These are phyloP conservation scores for Nicotiana noctiflora DNA, from an alignment of 257 asterid species.

Conservation along the genomic window DNA sequence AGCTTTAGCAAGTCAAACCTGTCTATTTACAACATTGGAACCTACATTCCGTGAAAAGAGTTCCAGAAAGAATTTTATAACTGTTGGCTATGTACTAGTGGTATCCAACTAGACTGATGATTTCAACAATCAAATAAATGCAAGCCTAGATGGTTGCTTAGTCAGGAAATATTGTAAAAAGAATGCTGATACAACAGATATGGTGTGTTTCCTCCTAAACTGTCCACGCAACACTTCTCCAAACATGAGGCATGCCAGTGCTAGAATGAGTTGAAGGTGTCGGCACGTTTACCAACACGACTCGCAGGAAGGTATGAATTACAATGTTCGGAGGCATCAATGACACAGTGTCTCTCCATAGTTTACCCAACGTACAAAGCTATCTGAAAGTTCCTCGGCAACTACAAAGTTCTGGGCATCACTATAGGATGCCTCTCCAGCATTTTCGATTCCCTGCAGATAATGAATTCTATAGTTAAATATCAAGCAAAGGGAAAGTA, in stretches of 20 bases:
- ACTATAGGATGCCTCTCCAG: slow-evolving; percentile 19
- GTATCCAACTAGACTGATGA: slow-evolving; percentile 31
- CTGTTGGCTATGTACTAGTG: slow-evolving; percentile 60
- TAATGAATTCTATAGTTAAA: background rate
- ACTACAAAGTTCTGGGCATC: slow-evolving; percentile 47
- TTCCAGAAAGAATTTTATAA: slow-evolving; percentile 44
- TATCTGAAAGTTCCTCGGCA: slow-evolving; percentile 77
- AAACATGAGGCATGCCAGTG: slow-evolving; percentile 7
- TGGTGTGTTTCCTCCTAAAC: slow-evolving; percentile 16
- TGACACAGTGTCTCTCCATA: slow-evolving; percentile 70
- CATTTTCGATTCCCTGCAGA: slow-evolving; percentile 47
- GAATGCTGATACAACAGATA: slow-evolving; percentile 24
- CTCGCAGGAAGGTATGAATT: slow-evolving; percentile 10
- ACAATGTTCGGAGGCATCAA: slow-evolving; percentile 22
- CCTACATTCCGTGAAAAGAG: slow-evolving; percentile 27
- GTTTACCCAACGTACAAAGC: slow-evolving; percentile 76
- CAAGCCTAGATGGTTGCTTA: slow-evolving; percentile 15
- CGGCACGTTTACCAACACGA: slow-evolving; percentile 13
- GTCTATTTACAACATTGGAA: slow-evolving; percentile 36
- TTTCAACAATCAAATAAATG: slow-evolving; percentile 28
- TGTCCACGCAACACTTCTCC: background rate
- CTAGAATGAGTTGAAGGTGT: slow-evolving; percentile 2
- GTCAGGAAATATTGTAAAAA: slow-evolving; percentile 16
- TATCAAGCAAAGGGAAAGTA: background rate
- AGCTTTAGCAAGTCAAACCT: slow-evolving; percentile 28